A percentile compares a stretch with the other conserved stretches of the same genome.
Evolutionary conservation across 2,329 filamentous ascomycete species (phyloP).

Genomic region (Penicillium sp.): DNA sequence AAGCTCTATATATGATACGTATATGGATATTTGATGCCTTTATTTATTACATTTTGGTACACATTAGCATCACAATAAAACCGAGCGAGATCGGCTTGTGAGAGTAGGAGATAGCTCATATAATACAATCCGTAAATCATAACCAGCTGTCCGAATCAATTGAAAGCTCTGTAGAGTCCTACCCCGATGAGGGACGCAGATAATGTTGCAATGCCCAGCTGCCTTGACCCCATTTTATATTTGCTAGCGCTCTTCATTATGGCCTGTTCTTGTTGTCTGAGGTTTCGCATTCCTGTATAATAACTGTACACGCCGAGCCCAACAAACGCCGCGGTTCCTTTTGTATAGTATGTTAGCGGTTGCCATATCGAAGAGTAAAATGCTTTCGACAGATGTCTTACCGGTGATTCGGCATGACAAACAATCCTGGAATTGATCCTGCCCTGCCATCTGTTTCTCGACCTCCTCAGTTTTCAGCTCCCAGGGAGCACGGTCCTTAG

Average conservation of each 20-base stretch:
- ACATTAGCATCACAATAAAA: not conserved
- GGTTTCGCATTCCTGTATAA: conserved; percentile 67
- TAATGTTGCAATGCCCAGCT: conserved; percentile 63
- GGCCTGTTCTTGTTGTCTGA: conserved; percentile 57
- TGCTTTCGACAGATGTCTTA: conserved; percentile 41
- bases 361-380: not conserved
- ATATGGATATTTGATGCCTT: conserved; percentile 3
- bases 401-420: conserved; percentile 67
- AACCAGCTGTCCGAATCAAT: conserved; percentile 35
- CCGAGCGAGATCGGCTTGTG: not conserved
- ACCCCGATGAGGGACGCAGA: conserved; percentile 65
- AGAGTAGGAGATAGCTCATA: not conserved
- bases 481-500: conserved; percentile 47
- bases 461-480: conserved; percentile 56
- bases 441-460: conserved; percentile 50
- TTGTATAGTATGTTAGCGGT: not conserved
- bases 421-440: conserved; percentile 57
- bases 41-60: not conserved
- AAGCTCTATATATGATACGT: conserved; percentile 5
- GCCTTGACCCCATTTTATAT: conserved; percentile 69
- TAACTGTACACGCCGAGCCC: conserved; percentile 76
- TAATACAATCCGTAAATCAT: conserved; percentile 10
- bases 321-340: conserved; percentile 71
- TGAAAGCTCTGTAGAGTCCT: conserved; percentile 65
- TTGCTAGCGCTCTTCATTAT: conserved; percentile 67